Evolutionary conservation across 179 eudicot species (phyloP).

Genomic region (Kewa caespitosa): DNA sequence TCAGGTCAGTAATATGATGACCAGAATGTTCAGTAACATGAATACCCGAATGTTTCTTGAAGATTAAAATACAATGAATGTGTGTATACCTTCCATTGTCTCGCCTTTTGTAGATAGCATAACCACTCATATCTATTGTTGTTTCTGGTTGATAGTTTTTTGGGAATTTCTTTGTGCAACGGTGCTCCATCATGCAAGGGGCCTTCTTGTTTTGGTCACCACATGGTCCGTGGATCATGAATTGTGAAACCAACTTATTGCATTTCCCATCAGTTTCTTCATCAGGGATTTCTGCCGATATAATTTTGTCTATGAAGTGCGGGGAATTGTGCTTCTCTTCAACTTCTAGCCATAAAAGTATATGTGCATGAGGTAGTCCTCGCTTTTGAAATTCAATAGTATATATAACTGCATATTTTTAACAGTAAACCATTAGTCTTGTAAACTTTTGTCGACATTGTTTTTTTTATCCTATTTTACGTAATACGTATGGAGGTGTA

Average conservation of each 20-base stretch:
- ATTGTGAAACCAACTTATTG: background rate
- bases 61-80: too few species aligned
- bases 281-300: conserved; percentile 14
- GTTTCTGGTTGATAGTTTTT: background rate
- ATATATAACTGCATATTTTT: too few species aligned
- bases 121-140: background rate
- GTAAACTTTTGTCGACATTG: background rate
- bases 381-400: conserved; percentile 4
- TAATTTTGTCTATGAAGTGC: conserved; percentile 4
- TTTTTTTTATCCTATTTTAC: background rate
- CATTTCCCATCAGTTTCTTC: background rate
- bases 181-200: conserved; percentile 9
- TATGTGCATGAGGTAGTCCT: conserved; percentile 4
- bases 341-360: background rate
- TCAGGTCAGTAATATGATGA: too few species aligned
- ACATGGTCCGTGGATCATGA: conserved; percentile 5
- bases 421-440: too few species aligned
- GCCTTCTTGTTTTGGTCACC: background rate
- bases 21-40: too few species aligned
- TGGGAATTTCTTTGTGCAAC: conserved; percentile 7
- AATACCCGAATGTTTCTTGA: too few species aligned
- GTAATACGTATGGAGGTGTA: too few species aligned
- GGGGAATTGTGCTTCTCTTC: background rate
- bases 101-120: background rate
- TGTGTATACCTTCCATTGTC: background rate